Evolutionary conservation across 495 filamentous ascomycete species (phyloP).

Genomic region (Parachaetomium inaequale): DNA sequence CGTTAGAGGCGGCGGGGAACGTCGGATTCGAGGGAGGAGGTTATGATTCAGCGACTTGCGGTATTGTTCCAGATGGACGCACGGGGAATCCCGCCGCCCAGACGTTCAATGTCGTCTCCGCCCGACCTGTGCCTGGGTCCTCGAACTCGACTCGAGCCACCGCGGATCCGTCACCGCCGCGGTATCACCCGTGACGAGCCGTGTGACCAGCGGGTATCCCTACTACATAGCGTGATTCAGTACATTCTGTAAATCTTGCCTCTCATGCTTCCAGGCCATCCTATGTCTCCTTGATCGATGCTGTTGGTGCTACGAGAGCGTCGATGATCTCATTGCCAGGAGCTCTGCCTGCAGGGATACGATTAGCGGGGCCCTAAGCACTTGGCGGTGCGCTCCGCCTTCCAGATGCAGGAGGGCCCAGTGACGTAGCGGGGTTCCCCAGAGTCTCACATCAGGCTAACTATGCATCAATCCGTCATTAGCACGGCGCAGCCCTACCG

Average conservation of each 20-base stretch:
- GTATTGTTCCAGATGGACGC: not conserved
- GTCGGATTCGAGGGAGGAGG: not conserved
- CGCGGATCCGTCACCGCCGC: not conserved
- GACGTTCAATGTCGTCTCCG: not conserved
- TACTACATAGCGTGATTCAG: conserved; percentile 11
- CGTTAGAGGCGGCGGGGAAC: conserved; percentile 17
- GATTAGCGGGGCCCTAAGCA: not conserved
- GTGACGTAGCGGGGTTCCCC: not conserved
- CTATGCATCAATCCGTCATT: conserved; percentile 5
- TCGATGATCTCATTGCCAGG: not conserved
- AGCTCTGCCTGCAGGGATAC: not conserved
- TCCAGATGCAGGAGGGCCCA: not conserved
- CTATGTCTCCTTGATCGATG: not conserved
- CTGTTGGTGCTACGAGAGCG: not conserved
- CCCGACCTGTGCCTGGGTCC: not conserved
- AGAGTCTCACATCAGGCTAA: not conserved
- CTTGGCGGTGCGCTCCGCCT: not conserved
- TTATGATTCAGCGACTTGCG: not conserved
- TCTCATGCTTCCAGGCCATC: not conserved
- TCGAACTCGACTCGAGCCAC: not conserved
- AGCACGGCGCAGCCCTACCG: not conserved
- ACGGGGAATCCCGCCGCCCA: not conserved
- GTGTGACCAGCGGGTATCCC: not conserved
- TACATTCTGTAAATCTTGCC: not conserved
- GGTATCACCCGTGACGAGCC: not conserved